phyloP scores from a whole-genome alignment of 306 rosid genomes.

The Biancaea sappan region DNA sequence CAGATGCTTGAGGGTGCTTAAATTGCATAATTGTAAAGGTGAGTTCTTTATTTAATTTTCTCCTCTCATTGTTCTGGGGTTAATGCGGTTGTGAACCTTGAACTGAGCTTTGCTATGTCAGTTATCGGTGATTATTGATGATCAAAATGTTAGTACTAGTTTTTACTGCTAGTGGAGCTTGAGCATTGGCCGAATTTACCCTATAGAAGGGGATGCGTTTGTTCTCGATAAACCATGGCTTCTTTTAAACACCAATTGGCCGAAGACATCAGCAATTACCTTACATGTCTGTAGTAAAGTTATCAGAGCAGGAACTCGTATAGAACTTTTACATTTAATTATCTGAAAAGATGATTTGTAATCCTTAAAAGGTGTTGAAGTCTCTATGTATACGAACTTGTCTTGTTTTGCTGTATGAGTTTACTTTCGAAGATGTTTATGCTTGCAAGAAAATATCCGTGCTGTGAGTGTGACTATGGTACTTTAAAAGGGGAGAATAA shows the following conservation, averaged over 20 bases:
- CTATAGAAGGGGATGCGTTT: background rate
- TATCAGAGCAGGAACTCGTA: background rate
- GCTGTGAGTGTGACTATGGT: background rate
- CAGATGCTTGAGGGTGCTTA: slow-evolving; percentile 65
- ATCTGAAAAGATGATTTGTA: background rate
- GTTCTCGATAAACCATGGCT: background rate
- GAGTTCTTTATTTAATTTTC: background rate
- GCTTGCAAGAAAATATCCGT: background rate
- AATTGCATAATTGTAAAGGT: slow-evolving; percentile 85
- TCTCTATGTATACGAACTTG: background rate
- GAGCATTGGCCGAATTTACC: background rate
- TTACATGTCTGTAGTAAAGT: background rate
- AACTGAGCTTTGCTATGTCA: background rate
- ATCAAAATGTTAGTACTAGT: background rate
- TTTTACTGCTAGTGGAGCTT: background rate
- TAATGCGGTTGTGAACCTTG: background rate
- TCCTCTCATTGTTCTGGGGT: background rate
- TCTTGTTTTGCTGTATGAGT: background rate
- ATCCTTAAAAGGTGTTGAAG: background rate
- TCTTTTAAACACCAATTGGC: background rate
- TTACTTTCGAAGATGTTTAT: background rate
- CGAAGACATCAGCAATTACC: background rate
- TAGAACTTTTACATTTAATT: background rate
- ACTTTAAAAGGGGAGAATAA: background rate
- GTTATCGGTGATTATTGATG: background rate